Conservation (phyloP, 805 yeast species). For the Sugiyamaella lignohabitans region DNA sequence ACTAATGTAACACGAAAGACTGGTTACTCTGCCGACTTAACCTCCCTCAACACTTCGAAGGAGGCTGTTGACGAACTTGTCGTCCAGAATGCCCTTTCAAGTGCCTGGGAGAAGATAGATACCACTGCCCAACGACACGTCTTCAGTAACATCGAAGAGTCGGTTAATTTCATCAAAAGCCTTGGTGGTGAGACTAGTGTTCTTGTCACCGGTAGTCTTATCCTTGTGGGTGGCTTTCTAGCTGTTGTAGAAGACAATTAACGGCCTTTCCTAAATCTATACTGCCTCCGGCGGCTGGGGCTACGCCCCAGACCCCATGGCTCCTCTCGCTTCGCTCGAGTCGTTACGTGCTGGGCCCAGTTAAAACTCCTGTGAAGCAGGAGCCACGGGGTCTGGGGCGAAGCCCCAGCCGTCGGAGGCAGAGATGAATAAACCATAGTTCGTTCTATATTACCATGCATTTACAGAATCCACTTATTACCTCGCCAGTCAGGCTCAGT, state of each 20-base stretch:
- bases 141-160: conserved; percentile 68
- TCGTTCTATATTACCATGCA: too few species aligned
- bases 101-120: conserved; percentile 56
- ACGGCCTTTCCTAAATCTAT: background rate
- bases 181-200: conserved; percentile 46
- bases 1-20: conserved; percentile 89
- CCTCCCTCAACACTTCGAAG: conserved; percentile 76
- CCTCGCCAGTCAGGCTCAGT: conserved; percentile 18
- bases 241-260: conserved; percentile 59
- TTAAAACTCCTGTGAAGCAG: too few species aligned
- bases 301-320: too few species aligned
- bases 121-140: conserved; percentile 41
- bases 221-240: conserved; percentile 87
- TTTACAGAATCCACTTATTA: conserved; percentile 14
- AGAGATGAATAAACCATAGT: background rate
- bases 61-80: conserved; percentile 71
- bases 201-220: conserved; percentile 90
- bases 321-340: too few species aligned
- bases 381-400: too few species aligned
- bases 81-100: conserved; percentile 71
- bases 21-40: conserved; percentile 73
- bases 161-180: conserved; percentile 49
- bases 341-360: too few species aligned
- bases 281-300: too few species aligned
- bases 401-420: background rate